Evolutionary conservation across 768 basidiomycete genomes (phyloP).

Genomic region (Psilocybe cubensis): DNA sequence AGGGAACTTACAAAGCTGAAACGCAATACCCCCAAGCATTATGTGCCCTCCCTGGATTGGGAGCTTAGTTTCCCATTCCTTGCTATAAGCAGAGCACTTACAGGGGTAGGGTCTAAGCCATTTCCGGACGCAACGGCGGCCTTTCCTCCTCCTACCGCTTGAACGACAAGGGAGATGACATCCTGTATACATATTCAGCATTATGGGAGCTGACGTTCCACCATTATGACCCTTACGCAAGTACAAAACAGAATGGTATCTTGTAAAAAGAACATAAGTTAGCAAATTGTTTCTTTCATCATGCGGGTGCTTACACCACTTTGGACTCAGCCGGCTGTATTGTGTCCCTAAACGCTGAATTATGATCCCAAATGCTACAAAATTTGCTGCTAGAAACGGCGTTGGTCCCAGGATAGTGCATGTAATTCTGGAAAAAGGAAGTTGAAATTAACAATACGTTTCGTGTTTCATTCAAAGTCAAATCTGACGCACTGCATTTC

Average conservation of each 20-base stretch:
- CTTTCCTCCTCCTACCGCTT: slow-evolving; percentile 59
- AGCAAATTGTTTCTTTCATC: not conserved
- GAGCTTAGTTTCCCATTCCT: not conserved
- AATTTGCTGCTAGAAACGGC: slow-evolving; percentile 59
- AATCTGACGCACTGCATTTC: slow-evolving; percentile 42
- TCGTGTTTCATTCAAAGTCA: not conserved
- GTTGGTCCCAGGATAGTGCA: slow-evolving; percentile 59
- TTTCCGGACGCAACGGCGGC: slow-evolving; percentile 40
- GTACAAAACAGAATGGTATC: slow-evolving; percentile 43
- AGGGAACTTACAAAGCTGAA: slow-evolving; percentile 51
- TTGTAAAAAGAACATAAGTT: slow-evolving; percentile 12
- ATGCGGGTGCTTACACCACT: slow-evolving; percentile 36
- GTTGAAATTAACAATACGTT: not conserved
- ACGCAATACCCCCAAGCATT: slow-evolving; percentile 66
- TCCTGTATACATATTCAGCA: slow-evolving; percentile 34
- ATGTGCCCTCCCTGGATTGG: slow-evolving; percentile 38
- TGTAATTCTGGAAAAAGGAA: slow-evolving; percentile 32
- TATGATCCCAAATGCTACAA: slow-evolving; percentile 54
- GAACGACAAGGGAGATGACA: slow-evolving; percentile 59
- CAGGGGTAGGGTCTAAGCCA: slow-evolving; percentile 16
- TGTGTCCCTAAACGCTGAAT: slow-evolving; percentile 44
- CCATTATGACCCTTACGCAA: slow-evolving; percentile 29
- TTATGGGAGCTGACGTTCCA: not conserved
- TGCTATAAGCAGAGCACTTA: not conserved
- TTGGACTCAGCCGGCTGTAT: slow-evolving; percentile 54